Base-by-base conservation (phyloP, 2,329 filamentous ascomycete genomes). In the Clonostachys rhizophaga region DNA sequence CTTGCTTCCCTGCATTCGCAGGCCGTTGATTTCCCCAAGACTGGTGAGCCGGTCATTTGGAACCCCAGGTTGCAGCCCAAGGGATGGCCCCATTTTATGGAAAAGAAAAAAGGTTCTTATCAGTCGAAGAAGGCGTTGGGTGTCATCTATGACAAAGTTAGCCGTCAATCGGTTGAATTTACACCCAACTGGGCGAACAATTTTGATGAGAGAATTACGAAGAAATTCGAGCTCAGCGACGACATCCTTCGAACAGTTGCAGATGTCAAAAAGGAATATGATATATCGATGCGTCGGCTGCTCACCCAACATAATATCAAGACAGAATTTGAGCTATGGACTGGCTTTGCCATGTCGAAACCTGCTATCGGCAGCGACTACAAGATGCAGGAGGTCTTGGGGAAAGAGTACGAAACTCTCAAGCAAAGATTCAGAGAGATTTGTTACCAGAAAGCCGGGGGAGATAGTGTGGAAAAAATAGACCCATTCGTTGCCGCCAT, bases 11-110 rank as follows among this genome's bases (percentile, higher is more conserved):
- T 97, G 4, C 94, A 99, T 62, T 97, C 94, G 0, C 83, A 84
- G 55, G 92, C 94, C 0, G 94, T 99, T 1, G 94, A 99, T 63
- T 99, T 94, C 60, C 84, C 89, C 41, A 99, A 99, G 69, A 92
- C 89, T 2, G 94, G 94, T 0, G 76, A 86, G 10, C 80, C 87
- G 0, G 92, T 91, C 0, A 68, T 76, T 17, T 86, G 95, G 72
- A 71, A 73, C 7, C 67, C 70, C 37, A 69, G 75, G 1, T 69
- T 94, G 5, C 70, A 73, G n/a, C 83, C 87, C 0, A 70, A 57
- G 6, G 68, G 56, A 46, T 95, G 83, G 79, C 94, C 91, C 1
- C 92, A 96, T 62, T 97, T 92, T 61, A 92, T 95, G 84, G 86
- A 91, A 61, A 90, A 84, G 59, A 61, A 52, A 20, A 75, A 69